These are phyloP conservation scores for Tephrocybe sp. DNA, from an alignment of 768 basidiomycete species.

Conservation along the genomic window DNA sequence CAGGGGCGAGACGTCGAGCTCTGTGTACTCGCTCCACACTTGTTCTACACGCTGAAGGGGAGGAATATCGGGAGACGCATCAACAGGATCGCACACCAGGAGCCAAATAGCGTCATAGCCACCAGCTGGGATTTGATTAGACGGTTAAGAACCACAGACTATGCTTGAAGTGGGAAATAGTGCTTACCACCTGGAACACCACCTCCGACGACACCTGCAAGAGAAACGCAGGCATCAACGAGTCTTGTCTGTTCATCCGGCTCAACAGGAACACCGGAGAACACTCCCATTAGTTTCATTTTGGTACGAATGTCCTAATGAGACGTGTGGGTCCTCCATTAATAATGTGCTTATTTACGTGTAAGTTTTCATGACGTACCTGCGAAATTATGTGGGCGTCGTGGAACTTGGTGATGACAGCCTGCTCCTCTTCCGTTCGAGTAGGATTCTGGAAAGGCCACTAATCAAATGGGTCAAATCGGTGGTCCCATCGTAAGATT, in stretches of 20 bases:
- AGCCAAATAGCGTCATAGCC: slow-evolving; percentile 98
- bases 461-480: slow-evolving; percentile 26
- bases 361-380: slow-evolving; percentile 30
- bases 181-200: slow-evolving; percentile 92
- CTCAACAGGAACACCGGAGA: slow-evolving; percentile 83
- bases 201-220: slow-evolving; percentile 87
- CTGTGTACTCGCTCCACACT: slow-evolving; percentile 63
- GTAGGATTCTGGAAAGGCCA: slow-evolving; percentile 62
- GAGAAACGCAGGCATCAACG: slow-evolving; percentile 70
- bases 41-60: slow-evolving; percentile 63
- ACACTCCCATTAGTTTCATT: slow-evolving; percentile 83
- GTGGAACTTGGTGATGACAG: slow-evolving; percentile 54
- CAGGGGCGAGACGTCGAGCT: slow-evolving; percentile 68
- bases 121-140: slow-evolving; percentile 63
- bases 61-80: slow-evolving; percentile 40
- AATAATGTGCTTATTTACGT: not conserved
- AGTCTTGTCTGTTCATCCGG: slow-evolving; percentile 83
- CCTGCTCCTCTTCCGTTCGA: slow-evolving; percentile 39
- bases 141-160: too few relatives aligned
- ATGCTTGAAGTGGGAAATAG: not conserved
- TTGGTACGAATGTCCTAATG: slow-evolving; percentile 66
- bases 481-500: not conserved
- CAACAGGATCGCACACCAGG: slow-evolving; percentile 65
- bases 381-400: slow-evolving; percentile 56
- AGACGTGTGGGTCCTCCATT: not conserved